These are phyloP conservation scores for Hebeloma cylindrosporum DNA, from an alignment of 768 basidiomycete species.

Conservation along the genomic window DNA sequence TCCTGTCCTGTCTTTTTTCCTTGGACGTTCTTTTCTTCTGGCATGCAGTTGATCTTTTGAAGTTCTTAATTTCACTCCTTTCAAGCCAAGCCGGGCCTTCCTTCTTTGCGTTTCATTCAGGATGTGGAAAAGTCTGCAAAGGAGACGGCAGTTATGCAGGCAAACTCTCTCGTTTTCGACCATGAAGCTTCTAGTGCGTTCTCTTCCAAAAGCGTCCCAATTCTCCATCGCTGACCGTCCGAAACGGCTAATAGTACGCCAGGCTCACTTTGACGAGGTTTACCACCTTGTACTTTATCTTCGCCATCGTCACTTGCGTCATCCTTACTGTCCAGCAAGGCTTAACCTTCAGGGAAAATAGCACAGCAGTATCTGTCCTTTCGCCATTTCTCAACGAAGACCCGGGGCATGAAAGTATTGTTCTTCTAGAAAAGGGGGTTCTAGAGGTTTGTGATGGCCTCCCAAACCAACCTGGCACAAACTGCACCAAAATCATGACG, in stretches of 20 bases:
- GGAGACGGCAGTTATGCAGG: conserved; percentile 20
- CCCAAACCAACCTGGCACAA: conserved; percentile 29
- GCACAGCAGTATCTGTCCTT: conserved; percentile 33
- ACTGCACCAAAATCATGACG: conserved; percentile 21
- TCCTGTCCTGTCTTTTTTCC: background rate
- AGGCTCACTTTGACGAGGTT: conserved; percentile 50
- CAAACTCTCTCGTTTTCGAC: conserved; percentile 22
- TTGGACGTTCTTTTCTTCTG: background rate
- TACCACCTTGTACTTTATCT: conserved; percentile 48
- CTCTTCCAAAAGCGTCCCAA: background rate
- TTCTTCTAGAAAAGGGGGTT: conserved; percentile 23
- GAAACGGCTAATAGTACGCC: conserved; percentile 35
- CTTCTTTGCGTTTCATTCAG: no score
- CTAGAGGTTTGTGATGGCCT: conserved; percentile 41
- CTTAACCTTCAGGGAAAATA: conserved; percentile 37
- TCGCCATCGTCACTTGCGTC: conserved; percentile 43
- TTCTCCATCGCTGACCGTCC: background rate
- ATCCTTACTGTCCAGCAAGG: conserved; percentile 42
- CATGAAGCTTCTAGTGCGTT: conserved; percentile 31
- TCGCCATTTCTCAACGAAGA: conserved; percentile 28
- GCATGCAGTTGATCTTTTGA: background rate
- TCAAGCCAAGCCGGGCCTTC: no score
- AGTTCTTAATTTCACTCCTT: background rate
- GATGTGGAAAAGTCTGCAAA: conserved; percentile 5
- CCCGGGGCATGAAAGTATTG: conserved; percentile 24